phyloP scores from a whole-genome alignment of 345 rosid species.

The Citrus trifoliata region DNA sequence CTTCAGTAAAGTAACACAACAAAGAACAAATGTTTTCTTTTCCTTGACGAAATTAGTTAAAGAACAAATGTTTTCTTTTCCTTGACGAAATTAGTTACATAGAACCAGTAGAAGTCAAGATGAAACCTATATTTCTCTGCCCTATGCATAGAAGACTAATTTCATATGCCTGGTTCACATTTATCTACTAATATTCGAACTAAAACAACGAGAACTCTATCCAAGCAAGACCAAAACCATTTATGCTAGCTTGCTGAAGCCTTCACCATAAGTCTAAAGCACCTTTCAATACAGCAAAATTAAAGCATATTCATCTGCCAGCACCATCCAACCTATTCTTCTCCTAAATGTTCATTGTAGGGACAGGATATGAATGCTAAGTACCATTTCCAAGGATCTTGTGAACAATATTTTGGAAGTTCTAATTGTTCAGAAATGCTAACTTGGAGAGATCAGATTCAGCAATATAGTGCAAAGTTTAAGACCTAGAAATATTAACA shows the following conservation, averaged over 20 bases:
- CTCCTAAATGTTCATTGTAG: not conserved
- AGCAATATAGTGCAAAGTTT: not conserved
- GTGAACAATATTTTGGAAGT: not conserved
- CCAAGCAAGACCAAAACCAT: not conserved
- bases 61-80: not conserved
- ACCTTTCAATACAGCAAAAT: not conserved
- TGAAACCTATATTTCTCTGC: not conserved
- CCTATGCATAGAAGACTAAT: not conserved
- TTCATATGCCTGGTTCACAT: not conserved
- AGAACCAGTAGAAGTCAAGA: not conserved
- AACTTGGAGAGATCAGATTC: not conserved
- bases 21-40: not conserved
- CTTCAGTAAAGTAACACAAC: not conserved
- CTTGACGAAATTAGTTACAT: constrained; percentile 1
- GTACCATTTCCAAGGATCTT: not conserved
- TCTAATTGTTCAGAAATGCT: not conserved
- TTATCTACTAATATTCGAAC: not conserved
- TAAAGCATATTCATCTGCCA: not conserved
- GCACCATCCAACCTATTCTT: not conserved
- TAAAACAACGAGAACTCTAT: not conserved
- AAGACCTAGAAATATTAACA: constrained; percentile 21
- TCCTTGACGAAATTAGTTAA: constrained; percentile 8
- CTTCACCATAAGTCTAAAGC: not conserved
- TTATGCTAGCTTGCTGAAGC: not conserved
- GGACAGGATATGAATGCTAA: not conserved